A percentile compares a stretch with the other conserved stretches of the same genome.
Evolutionary conservation across 176 grass and related monocot genomes (phyloP).

Genomic region (Dendrocalamus sinicus): DNA sequence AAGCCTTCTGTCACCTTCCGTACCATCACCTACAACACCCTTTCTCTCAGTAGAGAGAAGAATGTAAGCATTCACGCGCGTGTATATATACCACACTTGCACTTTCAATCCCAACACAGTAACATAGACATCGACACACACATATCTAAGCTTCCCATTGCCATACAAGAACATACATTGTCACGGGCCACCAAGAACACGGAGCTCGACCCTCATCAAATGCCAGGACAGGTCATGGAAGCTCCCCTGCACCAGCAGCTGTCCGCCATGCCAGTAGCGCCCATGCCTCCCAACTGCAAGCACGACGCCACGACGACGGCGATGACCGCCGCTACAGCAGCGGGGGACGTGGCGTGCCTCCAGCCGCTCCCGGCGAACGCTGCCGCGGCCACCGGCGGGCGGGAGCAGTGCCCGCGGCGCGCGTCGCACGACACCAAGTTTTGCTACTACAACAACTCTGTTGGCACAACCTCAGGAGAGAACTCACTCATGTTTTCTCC

Average conservation of each 20-base stretch:
- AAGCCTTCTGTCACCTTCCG: slow-evolving; percentile 53
- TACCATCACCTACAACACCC: slow-evolving; percentile 35
- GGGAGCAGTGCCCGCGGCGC: slow-evolving; percentile 90
- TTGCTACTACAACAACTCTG: slow-evolving; percentile 97
- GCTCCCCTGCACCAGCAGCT: slow-evolving; percentile 31
- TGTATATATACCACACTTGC: slow-evolving; percentile 39
- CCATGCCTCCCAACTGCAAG: slow-evolving; percentile 32
- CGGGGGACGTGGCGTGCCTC: slow-evolving; percentile 42
- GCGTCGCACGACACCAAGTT: slow-evolving; percentile 95
- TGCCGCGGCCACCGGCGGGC: neutral
- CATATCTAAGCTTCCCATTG: neutral
- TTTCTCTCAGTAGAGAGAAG: neutral
- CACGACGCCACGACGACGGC: neutral
- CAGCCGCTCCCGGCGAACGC: slow-evolving; percentile 26
- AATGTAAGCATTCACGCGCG: neutral
- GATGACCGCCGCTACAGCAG: neutral
- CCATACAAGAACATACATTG: neutral
- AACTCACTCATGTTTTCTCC: too few species aligned
- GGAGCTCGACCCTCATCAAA: neutral
- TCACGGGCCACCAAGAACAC: neutral
- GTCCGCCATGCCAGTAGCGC: neutral
- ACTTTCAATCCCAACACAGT: neutral
- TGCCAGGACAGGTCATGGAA: slow-evolving; percentile 49
- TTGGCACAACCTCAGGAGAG: too few species aligned
- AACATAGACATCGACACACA: neutral